phyloP scores from a whole-genome alignment of 345 rosid genomes.

The Gossypium stocksii region DNA sequence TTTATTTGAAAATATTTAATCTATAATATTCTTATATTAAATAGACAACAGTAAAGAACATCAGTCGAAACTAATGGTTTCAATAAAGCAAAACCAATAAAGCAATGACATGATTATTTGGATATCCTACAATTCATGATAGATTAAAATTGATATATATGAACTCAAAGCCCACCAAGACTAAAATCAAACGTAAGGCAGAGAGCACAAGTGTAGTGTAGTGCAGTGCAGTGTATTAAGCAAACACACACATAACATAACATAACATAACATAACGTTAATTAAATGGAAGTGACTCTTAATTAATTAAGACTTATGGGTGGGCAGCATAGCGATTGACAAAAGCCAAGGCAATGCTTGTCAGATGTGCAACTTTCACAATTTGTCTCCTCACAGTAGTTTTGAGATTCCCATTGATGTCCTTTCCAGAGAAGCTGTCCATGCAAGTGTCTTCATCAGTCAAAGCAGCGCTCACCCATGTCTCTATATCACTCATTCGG shows the following conservation, averaged over 20 bases:
- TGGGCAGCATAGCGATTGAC: background rate
- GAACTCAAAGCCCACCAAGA: too few species aligned
- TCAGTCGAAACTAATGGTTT: background rate
- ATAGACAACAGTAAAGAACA: background rate
- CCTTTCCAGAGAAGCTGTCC: too few species aligned
- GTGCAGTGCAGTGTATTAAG: too few species aligned
- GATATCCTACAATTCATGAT: background rate
- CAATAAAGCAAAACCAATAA: background rate
- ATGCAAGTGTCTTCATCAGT: background rate
- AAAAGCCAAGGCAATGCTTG: background rate
- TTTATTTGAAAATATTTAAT: too few species aligned
- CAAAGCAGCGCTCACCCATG: slow-evolving; percentile 2
- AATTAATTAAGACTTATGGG: background rate
- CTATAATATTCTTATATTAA: too few species aligned
- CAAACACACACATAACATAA: too few species aligned
- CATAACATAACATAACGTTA: too few species aligned
- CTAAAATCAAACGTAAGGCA: too few species aligned
- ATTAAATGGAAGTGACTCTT: background rate
- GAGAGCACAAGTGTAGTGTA: too few species aligned
- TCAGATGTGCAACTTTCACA: background rate
- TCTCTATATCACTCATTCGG: background rate
- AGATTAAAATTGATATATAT: too few species aligned
- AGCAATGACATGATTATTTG: background rate
- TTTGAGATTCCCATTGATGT: background rate
- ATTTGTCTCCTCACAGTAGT: background rate